Conservation (phyloP, 75 land plant genomes). For the Adiantum capillusveneris region DNA sequence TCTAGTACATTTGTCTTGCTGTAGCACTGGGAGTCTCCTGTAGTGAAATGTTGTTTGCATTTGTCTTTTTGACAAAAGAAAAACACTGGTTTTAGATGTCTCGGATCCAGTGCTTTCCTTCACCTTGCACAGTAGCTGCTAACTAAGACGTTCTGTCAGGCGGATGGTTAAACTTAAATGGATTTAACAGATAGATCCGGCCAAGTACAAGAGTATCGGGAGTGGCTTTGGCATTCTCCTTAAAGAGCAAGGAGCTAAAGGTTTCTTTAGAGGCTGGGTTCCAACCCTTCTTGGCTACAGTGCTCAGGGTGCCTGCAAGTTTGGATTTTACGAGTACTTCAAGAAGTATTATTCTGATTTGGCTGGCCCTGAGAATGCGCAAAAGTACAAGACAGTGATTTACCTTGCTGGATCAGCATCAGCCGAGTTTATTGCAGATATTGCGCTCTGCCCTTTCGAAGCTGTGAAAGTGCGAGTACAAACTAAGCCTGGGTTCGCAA, state of each 20-base stretch:
- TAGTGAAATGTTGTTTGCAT: no score
- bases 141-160: neutral
- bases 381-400: constrained; percentile 77
- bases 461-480: constrained; percentile 92
- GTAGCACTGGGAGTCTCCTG: no score
- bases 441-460: constrained; percentile 91
- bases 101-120: no score
- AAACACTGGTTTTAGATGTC: no score
- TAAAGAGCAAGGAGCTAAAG: constrained; percentile 65
- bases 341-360: constrained; percentile 86
- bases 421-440: constrained; percentile 81
- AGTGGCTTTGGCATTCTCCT: constrained; percentile 57
- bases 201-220: constrained; percentile 66
- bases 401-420: constrained; percentile 93
- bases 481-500: constrained; percentile 88
- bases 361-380: constrained; percentile 69
- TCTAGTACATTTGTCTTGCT: no score
- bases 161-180: neutral
- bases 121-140: neutral
- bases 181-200: constrained; percentile 64
- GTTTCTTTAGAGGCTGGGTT: constrained; percentile 83
- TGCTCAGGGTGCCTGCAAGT: constrained; percentile 94
- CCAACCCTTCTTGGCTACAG: constrained; percentile 89
- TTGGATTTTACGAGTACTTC: constrained; percentile 87
- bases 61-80: no score